A percentile compares a stretch with the other conserved stretches of the same genome.
phyloP scores from a whole-genome alignment of 441 rosid species.

The Gossypium laxum region DNA sequence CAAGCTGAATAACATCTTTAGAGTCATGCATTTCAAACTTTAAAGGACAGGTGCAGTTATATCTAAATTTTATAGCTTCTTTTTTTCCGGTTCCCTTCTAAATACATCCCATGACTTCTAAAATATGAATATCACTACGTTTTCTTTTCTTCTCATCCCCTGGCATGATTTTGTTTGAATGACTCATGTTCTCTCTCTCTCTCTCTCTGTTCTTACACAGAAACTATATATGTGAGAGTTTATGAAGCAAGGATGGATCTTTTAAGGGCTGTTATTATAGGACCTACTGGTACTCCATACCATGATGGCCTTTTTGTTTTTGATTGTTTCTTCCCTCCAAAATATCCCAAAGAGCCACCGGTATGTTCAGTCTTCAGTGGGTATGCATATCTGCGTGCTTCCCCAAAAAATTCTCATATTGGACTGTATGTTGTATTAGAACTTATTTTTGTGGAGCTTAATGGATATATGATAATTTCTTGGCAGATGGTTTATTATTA shows the following conservation, averaged over 20 bases:
- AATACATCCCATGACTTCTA: background rate
- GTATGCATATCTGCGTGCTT: background rate
- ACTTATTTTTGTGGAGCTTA: background rate
- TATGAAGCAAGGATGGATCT: conserved; percentile 51
- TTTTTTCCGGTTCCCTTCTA: background rate
- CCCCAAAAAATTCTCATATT: background rate
- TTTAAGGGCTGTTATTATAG: conserved; percentile 47
- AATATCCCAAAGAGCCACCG: conserved; percentile 43
- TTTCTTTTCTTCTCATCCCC: background rate
- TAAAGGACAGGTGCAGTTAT: background rate
- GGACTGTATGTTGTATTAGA: background rate
- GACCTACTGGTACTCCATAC: conserved; percentile 56
- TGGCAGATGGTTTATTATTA: conserved; percentile 47
- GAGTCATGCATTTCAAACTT: background rate
- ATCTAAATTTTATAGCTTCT: background rate
- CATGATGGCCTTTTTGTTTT: conserved; percentile 62
- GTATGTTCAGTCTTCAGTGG: conserved; percentile 22
- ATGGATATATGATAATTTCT: conserved; percentile 11
- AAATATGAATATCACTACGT: background rate
- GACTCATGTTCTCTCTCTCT: background rate
- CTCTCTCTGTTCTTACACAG: conserved; percentile 18
- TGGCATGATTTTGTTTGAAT: conserved; percentile 2
- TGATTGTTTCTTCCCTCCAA: conserved; percentile 46
- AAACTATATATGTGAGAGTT: conserved; percentile 45
- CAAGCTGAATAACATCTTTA: background rate